phyloP scores from a whole-genome alignment of 495 filamentous ascomycete species.

The Rhizodiscina lignyota region DNA sequence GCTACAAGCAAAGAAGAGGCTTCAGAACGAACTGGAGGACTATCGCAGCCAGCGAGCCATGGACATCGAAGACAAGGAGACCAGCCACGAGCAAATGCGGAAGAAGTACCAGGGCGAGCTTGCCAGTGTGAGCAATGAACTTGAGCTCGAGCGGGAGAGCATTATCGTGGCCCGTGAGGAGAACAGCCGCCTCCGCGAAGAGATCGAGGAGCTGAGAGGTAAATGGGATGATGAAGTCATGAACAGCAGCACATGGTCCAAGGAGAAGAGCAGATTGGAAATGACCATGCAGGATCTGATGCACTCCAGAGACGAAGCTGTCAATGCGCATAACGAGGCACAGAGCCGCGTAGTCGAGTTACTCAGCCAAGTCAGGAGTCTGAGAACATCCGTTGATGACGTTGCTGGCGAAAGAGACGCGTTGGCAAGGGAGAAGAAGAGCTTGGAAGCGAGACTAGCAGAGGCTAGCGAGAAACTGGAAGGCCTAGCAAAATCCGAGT shows the following conservation, averaged over 20 bases:
- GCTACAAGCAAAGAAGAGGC: constrained; percentile 77
- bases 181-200: constrained; percentile 62
- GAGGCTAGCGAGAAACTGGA: constrained; percentile 88
- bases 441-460: constrained; percentile 68
- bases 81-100: constrained; percentile 88
- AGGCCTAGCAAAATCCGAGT: constrained; percentile 72
- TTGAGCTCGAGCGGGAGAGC: constrained; percentile 86
- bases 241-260: constrained; percentile 95
- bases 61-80: constrained; percentile 93
- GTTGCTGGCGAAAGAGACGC: constrained; percentile 70
- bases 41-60: constrained; percentile 89
- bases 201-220: constrained; percentile 82
- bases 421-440: constrained; percentile 75
- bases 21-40: constrained; percentile 96
- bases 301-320: constrained; percentile 80
- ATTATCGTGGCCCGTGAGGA: constrained; percentile 45
- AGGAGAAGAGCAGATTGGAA: constrained; percentile 88
- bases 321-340: constrained; percentile 84
- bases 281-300: constrained; percentile 79
- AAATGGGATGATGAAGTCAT: constrained; percentile 99
- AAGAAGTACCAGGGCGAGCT: constrained; percentile 96
- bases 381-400: constrained; percentile 76
- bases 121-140: constrained; percentile 69
- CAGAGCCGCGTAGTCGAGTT: constrained; percentile 81
- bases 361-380: constrained; percentile 74